Percentiles rank a stretch among this genome's conserved stretches.
Evolutionary conservation across 1,139 yeast species (phyloP).

Genomic region (Candida dubliniensis): DNA sequence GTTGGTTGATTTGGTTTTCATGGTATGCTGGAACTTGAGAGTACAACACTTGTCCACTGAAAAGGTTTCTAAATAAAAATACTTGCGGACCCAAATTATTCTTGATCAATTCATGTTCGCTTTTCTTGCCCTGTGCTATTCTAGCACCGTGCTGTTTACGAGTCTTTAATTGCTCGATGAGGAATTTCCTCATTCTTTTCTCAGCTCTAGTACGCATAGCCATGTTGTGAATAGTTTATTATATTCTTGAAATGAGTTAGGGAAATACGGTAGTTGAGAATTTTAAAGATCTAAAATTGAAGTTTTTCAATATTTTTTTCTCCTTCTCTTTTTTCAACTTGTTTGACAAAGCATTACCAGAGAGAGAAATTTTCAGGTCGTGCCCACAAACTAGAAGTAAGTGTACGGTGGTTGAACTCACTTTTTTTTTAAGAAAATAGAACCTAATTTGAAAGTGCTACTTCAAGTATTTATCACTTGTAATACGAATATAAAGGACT

Average conservation of each 20-base stretch:
- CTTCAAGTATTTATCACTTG: too few species aligned
- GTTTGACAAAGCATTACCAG: neutral
- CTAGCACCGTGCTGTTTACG: conserved; percentile 47
- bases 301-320: neutral
- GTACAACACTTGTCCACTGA: conserved; percentile 85
- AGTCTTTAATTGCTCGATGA: conserved; percentile 47
- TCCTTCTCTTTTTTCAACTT: neutral
- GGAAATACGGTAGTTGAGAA: too few species aligned
- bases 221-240: conserved; percentile 24
- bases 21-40: conserved; percentile 79
- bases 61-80: conserved; percentile 77
- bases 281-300: too few species aligned
- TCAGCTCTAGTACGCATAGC: conserved; percentile 48
- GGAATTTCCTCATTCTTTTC: conserved; percentile 52
- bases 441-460: neutral
- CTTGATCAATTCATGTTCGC: conserved; percentile 29
- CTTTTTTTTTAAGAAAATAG: neutral
- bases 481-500: too few species aligned
- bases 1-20: conserved; percentile 69
- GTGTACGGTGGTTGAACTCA: neutral
- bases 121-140: conserved; percentile 40
- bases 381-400: neutral
- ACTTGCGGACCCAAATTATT: conserved; percentile 73
- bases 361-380: neutral
- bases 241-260: too few species aligned